Evolutionary conservation across 192 early-diverging fungal species (phyloP), one percentile per base, ranked within the genome.

Genomic region (Backusella mclennaniae): DNA sequence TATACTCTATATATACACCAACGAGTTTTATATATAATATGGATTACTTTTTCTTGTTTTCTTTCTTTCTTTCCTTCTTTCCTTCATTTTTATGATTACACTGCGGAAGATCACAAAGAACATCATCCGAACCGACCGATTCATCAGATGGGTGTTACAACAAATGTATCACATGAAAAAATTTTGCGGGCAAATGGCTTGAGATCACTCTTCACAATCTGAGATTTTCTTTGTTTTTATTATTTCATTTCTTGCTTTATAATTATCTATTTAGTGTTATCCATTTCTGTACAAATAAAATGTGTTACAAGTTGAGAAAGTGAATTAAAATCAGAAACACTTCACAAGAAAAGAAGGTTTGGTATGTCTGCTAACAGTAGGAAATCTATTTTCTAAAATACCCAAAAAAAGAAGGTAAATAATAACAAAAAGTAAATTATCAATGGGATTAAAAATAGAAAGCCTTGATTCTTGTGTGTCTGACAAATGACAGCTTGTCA

Each of bases 51-150:
- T 8, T 53, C n/a, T 4, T 53, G n/a, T 0, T 26, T 26, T 26
- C 26, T 26, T 26, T 26, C 1, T 53, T 53, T 21, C 9, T 53
- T 21, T 21, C n/a, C 2, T 2, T 63, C 8, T 63, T 26, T 63
- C 8, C 26, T 23, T 63, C 12, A 3, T 31, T 29, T 63, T 23
- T 56, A 56, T 56, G 6, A 63, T 63, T 29, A 29, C 56, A 23
- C 26, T 63, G 56, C 56, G 56, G 56, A 63, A 63, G 56, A 63
- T 63, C 26, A 68, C 35, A 68, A 68, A 35, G 67, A 31, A 71
- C 21, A 71, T 49, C 23, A 71, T 71, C 70, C 70, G 70, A 71
- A 26, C 70, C 70, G 70, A 71, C 44, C 70, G 70, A 38, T 38
- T 38, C 26, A 70, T 71, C 70, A 71, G 23, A 71, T 49, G 70